phyloP scores from a whole-genome alignment of 1,284 basidiomycete genomes.

The Leccinum solheimii region DNA sequence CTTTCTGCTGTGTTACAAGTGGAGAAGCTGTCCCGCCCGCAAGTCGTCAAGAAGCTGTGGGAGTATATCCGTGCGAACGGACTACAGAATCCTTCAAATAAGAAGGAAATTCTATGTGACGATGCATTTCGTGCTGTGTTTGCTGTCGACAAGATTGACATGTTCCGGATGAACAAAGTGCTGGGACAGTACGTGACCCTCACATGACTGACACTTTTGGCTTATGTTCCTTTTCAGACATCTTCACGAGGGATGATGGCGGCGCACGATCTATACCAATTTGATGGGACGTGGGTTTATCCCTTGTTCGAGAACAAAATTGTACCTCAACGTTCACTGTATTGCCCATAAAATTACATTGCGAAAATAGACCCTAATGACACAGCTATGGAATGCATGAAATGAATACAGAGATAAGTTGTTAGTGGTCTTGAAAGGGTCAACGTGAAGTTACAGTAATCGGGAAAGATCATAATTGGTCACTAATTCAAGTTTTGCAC shows the following conservation, averaged over 20 bases:
- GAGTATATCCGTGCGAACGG: constrained; percentile 77
- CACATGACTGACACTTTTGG: not conserved
- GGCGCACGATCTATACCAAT: not conserved
- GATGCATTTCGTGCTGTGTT: constrained; percentile 67
- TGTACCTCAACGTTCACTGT: constrained; percentile 11
- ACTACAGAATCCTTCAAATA: constrained; percentile 80
- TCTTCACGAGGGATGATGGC: constrained; percentile 32
- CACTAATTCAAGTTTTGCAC: constrained; percentile 65
- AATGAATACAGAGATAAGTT: constrained; percentile 3
- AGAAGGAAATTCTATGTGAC: constrained; percentile 82
- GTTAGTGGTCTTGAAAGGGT: not conserved
- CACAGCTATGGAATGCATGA: constrained; percentile 5
- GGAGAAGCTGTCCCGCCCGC: constrained; percentile 76
- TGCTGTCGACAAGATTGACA: constrained; percentile 74
- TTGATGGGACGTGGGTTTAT: not conserved
- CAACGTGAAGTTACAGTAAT: not conserved
- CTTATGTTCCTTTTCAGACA: constrained; percentile 25
- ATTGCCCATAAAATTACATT: constrained; percentile 11
- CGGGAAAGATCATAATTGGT: not conserved
- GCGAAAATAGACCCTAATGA: constrained; percentile 4
- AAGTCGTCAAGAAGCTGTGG: constrained; percentile 87
- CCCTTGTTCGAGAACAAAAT: constrained; percentile 9
- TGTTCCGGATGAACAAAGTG: constrained; percentile 87
- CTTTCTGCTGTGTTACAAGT: constrained; percentile 58
- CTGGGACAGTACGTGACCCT: constrained; percentile 63